These are phyloP conservation scores for Linanthus parryae DNA, from an alignment of 148 eudicot genomes.

Conservation along the genomic window DNA sequence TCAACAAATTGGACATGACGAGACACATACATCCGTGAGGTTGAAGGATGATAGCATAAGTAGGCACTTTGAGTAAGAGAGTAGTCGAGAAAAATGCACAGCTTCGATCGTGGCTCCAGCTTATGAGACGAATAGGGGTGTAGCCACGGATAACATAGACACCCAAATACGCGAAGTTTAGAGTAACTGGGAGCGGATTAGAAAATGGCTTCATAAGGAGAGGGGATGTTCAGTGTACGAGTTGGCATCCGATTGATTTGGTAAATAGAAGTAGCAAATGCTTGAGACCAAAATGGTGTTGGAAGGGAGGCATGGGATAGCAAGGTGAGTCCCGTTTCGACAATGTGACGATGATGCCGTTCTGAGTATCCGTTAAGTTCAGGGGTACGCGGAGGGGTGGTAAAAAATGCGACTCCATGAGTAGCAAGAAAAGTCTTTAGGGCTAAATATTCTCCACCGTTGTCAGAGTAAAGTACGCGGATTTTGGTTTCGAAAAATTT, in stretches of 20 bases:
- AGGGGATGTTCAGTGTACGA: not conserved
- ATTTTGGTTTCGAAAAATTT: not conserved
- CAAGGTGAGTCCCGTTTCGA: not conserved
- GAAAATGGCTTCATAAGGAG: not conserved
- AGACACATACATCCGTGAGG: not conserved
- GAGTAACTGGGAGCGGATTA: not conserved
- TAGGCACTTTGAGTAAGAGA: constrained; percentile 5
- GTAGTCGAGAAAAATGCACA: constrained; percentile 5
- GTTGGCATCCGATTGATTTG: not conserved
- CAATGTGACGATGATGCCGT: not conserved
- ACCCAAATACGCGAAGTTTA: not conserved
- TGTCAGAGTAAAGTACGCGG: not conserved
- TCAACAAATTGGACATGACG: too few species aligned
- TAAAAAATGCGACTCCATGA: not conserved
- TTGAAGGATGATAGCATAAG: not conserved
- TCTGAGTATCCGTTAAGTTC: not conserved
- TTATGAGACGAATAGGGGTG: constrained; percentile 1
- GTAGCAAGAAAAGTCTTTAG: not conserved
- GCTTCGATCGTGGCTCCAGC: not conserved
- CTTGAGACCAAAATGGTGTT: not conserved
- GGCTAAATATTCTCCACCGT: not conserved
- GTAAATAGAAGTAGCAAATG: not conserved
- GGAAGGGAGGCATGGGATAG: not conserved
- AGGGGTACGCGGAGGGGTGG: not conserved
- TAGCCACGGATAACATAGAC: too few species aligned